Conservation (phyloP, 345 rosid species). For the Cardamine resedifolia region DNA sequence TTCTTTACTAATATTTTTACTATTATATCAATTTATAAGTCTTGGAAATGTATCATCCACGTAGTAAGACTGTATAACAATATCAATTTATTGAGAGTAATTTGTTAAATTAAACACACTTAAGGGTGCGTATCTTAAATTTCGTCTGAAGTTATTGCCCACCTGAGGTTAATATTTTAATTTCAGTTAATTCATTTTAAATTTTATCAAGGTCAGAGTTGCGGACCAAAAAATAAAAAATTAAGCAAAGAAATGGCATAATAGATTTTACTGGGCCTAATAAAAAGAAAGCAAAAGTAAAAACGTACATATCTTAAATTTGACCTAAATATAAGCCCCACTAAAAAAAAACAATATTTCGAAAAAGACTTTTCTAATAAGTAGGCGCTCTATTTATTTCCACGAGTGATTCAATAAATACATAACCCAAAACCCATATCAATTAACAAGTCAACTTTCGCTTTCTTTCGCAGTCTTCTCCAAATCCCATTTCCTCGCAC, state of each 20-base stretch:
- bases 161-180: neutral
- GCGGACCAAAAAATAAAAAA: no score
- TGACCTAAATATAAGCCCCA: neutral
- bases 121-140: neutral
- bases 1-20: neutral
- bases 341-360: neutral
- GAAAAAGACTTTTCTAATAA: constrained; percentile 18
- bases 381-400: constrained; percentile 2
- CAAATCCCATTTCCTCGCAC: neutral
- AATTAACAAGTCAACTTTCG: constrained; percentile 14
- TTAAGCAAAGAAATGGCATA: neutral
- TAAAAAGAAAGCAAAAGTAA: neutral
- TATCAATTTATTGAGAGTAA: neutral
- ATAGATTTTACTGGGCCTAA: neutral
- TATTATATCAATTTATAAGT: neutral
- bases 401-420: constrained; percentile 25
- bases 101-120: neutral
- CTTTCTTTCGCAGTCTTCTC: constrained; percentile 2
- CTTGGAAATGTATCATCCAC: neutral
- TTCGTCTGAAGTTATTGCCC: neutral
- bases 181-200: no score
- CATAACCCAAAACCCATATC: neutral
- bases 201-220: no score
- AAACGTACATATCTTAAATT: neutral
- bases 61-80: neutral